These are phyloP conservation scores for Erodium moschatum DNA, from an alignment of 441 rosid genomes.

Conservation along the genomic window DNA sequence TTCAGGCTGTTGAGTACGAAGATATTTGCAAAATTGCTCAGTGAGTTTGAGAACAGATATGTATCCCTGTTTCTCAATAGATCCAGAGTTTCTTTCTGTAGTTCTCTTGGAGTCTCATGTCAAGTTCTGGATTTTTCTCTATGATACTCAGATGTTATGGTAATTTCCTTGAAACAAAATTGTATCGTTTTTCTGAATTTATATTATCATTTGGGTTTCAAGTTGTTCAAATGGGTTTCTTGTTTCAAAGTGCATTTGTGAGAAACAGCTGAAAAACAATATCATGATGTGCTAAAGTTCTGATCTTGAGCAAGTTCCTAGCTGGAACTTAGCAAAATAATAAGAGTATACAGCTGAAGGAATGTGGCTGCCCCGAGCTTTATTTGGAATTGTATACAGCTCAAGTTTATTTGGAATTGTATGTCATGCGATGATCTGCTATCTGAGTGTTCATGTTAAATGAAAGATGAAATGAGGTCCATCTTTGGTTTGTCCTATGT, in stretches of 20 bases:
- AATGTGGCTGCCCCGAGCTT: neutral
- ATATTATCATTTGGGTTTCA: neutral
- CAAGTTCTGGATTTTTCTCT: neutral
- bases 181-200: neutral
- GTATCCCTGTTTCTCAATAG: neutral
- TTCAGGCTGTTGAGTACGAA: slow-evolving; percentile 75
- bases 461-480: slow-evolving; percentile 1
- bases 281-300: neutral
- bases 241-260: neutral
- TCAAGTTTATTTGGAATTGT: neutral
- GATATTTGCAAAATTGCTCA: slow-evolving; percentile 71
- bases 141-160: neutral
- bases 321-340: neutral
- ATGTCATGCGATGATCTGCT: neutral
- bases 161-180: neutral
- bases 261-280: neutral
- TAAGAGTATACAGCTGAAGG: no score
- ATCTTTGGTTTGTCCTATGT: no score
- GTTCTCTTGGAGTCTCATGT: neutral
- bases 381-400: no score
- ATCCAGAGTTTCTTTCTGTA: neutral
- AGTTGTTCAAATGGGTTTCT: neutral
- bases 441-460: neutral
- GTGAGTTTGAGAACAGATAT: slow-evolving; percentile 20
- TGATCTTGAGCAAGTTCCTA: neutral